Percentiles rank a stretch among this genome's conserved stretches.
These are phyloP conservation scores for Carex pumila DNA, from an alignment of 176 grass and related monocot species.

Conservation along the genomic window DNA sequence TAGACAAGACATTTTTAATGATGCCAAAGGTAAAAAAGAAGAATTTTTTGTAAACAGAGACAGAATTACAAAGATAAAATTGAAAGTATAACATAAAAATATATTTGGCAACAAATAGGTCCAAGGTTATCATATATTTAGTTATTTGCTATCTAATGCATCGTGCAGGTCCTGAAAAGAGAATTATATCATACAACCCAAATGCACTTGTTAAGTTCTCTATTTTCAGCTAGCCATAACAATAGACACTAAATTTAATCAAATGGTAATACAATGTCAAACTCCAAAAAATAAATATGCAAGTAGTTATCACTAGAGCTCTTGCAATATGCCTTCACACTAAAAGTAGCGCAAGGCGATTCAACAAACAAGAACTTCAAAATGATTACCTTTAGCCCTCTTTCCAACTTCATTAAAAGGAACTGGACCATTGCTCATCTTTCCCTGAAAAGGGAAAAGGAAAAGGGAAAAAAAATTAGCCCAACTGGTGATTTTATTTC, in stretches of 20 bases:
- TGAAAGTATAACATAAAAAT: not conserved
- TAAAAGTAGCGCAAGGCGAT: not conserved
- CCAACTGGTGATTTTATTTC: not conserved
- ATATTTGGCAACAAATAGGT: not conserved
- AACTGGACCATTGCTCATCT: slow-evolving; percentile 59
- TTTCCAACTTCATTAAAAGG: slow-evolving; percentile 59
- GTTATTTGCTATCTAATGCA: not conserved
- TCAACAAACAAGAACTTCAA: not conserved
- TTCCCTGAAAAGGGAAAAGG: slow-evolving; percentile 13
- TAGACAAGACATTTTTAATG: not conserved
- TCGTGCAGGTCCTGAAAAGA: not conserved
- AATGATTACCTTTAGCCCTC: slow-evolving; percentile 44
- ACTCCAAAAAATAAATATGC: not conserved
- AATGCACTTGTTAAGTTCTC: not conserved
- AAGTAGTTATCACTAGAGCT: not conserved
- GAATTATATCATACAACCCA: not conserved
- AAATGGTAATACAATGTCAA: not conserved
- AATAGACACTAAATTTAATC: not conserved
- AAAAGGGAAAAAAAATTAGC: not conserved
- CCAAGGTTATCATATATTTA: not conserved
- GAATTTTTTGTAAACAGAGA: not conserved
- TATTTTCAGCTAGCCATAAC: not conserved
- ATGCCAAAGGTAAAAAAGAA: not conserved
- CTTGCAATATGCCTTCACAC: not conserved
- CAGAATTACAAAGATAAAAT: not conserved